phyloP scores from a whole-genome alignment of 768 basidiomycete species.

The Tylopilus intermedius region DNA sequence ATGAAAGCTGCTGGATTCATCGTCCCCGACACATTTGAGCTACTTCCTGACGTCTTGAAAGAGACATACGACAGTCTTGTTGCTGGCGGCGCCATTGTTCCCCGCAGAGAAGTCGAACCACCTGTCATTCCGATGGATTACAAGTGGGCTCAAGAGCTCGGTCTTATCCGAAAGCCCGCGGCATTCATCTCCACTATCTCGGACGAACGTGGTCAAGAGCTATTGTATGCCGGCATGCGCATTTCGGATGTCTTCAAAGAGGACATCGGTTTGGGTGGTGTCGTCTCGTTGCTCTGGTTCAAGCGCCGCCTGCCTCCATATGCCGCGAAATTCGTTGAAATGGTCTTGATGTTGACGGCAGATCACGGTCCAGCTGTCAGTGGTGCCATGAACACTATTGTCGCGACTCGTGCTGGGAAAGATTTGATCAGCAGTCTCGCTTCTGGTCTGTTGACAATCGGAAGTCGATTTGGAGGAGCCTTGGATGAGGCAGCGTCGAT shows the following conservation, averaged over 20 bases:
- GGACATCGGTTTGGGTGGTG: conserved; percentile 94
- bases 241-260: conserved; percentile 99
- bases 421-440: conserved; percentile 95
- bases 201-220: conserved; percentile 98
- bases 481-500: conserved; percentile 95
- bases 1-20: conserved; percentile 95
- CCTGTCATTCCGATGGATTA: conserved; percentile 99
- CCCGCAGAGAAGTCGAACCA: conserved; percentile 76
- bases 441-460: conserved; percentile 95
- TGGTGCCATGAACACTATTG: conserved; percentile 99
- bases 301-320: conserved; percentile 88
- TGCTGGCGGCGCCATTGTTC: conserved; percentile 56
- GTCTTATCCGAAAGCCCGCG: conserved; percentile 96
- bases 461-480: conserved; percentile 97
- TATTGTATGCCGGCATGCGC: conserved; percentile 97
- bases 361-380: conserved; percentile 99
- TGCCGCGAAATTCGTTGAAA: conserved; percentile 99
- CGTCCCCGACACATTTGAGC: conserved; percentile 96
- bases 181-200: conserved; percentile 99
- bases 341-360: conserved; percentile 98
- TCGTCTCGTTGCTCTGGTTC: conserved; percentile 95
- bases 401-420: conserved; percentile 98
- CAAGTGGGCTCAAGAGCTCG: conserved; percentile 99
- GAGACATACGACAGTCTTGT: conserved; percentile 85
- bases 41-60: conserved; percentile 80